These are phyloP conservation scores for Populus deltoides DNA, from an alignment of 345 rosid genomes.

Conservation along the genomic window DNA sequence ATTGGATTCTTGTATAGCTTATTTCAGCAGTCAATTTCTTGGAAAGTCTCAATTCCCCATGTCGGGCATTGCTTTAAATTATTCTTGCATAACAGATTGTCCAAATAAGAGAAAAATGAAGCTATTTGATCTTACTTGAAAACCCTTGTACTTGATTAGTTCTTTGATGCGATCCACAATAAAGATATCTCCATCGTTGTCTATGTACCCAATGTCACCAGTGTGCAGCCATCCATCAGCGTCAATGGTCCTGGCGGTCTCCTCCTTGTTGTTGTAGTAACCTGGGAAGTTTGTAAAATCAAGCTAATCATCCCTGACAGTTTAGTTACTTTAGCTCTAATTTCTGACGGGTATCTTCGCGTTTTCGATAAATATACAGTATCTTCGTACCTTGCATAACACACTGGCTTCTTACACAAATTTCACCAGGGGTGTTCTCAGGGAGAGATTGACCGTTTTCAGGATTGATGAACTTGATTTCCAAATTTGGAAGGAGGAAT, in stretches of 20 bases:
- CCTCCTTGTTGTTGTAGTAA: conserved; percentile 71
- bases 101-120: background rate
- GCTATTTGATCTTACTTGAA: conserved; percentile 56
- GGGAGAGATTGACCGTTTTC: conserved; percentile 70
- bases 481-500: conserved; percentile 77
- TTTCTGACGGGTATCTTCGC: background rate
- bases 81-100: background rate
- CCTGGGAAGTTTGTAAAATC: conserved; percentile 27
- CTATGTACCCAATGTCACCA: conserved; percentile 85
- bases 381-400: conserved; percentile 67
- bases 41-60: too few relatives aligned
- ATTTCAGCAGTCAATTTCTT: too few relatives aligned
- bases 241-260: conserved; percentile 71
- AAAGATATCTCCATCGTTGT: conserved; percentile 84
- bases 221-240: conserved; percentile 85
- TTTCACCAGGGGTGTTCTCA: conserved; percentile 65
- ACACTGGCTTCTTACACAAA: conserved; percentile 89
- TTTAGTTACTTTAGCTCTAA: background rate
- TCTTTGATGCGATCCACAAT: conserved; percentile 95
- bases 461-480: conserved; percentile 83
- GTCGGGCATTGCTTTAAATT: too few relatives aligned
- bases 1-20: too few relatives aligned
- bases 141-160: conserved; percentile 89
- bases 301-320: background rate
- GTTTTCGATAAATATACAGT: background rate